These are phyloP conservation scores for Microthlaspi erraticum DNA, from an alignment of 345 rosid species.

Conservation along the genomic window DNA sequence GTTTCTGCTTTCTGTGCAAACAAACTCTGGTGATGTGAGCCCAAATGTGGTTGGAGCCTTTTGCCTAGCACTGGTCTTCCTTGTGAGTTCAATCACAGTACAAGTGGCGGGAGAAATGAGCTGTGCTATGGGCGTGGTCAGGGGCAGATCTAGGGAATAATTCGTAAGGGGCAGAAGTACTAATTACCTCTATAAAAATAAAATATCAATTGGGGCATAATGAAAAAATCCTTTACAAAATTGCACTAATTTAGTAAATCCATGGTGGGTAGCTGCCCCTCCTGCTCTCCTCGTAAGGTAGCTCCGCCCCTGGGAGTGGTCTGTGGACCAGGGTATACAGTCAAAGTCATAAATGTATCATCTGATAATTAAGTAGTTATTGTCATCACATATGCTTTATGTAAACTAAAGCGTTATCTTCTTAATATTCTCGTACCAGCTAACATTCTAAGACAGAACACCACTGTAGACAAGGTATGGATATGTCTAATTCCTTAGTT, in stretches of 20 bases:
- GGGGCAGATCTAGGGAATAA: no score
- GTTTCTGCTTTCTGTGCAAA: conserved; percentile 97
- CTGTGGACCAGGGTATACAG: conserved; percentile 79
- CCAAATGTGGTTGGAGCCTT: conserved; percentile 97
- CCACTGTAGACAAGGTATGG: conserved; percentile 81
- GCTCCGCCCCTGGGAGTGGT: no score
- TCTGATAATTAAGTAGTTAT: conserved; percentile 25
- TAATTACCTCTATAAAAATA: no score
- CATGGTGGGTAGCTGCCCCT: no score
- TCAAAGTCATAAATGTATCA: conserved; percentile 3
- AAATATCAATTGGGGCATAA: no score
- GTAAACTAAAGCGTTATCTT: no score
- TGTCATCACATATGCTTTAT: no score
- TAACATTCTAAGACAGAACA: conserved; percentile 89
- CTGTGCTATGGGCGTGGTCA: conserved; percentile 85
- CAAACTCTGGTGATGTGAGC: conserved; percentile 98
- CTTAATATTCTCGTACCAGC: no score
- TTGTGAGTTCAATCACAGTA: conserved; percentile 98
- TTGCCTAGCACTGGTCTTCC: conserved; percentile 85
- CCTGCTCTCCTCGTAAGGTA: no score
- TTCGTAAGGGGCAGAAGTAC: no score
- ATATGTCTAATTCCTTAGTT: not conserved
- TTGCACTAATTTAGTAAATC: no score
- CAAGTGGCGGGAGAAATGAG: conserved; percentile 94
- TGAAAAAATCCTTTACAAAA: no score